Conservation (phyloP, 805 yeast species). For the Pichia californica region DNA sequence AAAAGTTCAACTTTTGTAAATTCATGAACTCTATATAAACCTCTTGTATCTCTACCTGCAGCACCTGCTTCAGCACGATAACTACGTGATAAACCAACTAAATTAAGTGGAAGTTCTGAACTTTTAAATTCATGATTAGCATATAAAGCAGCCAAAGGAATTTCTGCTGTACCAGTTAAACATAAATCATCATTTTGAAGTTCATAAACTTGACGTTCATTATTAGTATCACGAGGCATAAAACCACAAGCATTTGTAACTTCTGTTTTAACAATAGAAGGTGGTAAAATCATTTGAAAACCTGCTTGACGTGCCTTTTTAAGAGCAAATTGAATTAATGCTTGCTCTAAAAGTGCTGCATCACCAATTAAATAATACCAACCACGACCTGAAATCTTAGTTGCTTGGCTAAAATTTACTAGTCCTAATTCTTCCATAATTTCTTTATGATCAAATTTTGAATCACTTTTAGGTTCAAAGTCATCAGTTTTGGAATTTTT, state of each 20-base stretch:
- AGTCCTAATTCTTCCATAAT: constrained; percentile 66
- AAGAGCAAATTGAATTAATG: constrained; percentile 74
- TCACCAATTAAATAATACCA: constrained; percentile 83
- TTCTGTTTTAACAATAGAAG: constrained; percentile 75
- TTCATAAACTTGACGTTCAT: constrained; percentile 79
- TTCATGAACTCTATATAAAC: constrained; percentile 91
- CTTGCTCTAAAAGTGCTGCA: constrained; percentile 86
- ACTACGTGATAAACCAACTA: constrained; percentile 79
- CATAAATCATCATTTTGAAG: constrained; percentile 46
- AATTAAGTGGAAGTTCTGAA: constrained; percentile 44
- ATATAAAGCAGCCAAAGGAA: constrained; percentile 79
- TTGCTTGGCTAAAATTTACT: constrained; percentile 64
- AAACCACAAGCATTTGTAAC: constrained; percentile 88
- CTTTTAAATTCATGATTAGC: constrained; percentile 35
- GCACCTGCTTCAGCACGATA: constrained; percentile 98
- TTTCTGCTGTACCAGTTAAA: constrained; percentile 92
- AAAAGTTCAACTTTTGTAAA: constrained; percentile 92
- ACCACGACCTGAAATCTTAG: constrained; percentile 74
- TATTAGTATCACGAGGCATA: constrained; percentile 82
- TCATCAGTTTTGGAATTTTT: constrained; percentile 15
- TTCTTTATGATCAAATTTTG: constrained; percentile 50
- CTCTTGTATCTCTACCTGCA: constrained; percentile 86
- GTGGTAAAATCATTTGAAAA: constrained; percentile 70
- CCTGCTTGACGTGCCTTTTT: constrained; percentile 59
- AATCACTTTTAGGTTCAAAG: neutral